phyloP scores from a whole-genome alignment of 768 basidiomycete species.

The Phylloporus rhodoxanthus region DNA sequence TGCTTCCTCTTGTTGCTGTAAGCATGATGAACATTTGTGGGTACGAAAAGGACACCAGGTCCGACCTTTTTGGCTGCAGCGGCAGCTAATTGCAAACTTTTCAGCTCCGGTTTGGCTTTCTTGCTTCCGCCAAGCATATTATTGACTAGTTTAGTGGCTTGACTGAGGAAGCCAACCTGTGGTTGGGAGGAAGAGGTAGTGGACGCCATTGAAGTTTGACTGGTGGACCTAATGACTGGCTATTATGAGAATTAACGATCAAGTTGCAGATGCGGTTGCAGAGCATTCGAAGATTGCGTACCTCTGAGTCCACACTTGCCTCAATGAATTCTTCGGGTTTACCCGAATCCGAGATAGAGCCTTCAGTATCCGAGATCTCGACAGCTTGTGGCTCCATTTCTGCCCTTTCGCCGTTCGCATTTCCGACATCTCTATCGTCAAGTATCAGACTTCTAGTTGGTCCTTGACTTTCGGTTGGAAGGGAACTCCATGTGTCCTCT shows the following conservation, averaged over 20 bases:
- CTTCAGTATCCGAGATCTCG: constrained; percentile 35
- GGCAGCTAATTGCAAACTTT: constrained; percentile 77
- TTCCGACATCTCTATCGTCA: constrained; percentile 10
- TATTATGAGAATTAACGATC: constrained; percentile 12
- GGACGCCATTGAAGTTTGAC: constrained; percentile 52
- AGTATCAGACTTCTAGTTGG: constrained; percentile 21
- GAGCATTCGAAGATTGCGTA: constrained; percentile 22
- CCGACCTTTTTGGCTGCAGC: constrained; percentile 85
- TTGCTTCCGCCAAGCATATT: constrained; percentile 64
- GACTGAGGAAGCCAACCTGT: constrained; percentile 59
- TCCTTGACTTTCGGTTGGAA: constrained; percentile 53
- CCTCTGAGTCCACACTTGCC: constrained; percentile 35
- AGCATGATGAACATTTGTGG: constrained; percentile 2
- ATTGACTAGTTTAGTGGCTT: constrained; percentile 63
- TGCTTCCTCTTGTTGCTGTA: constrained; percentile 82
- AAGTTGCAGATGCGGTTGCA: not conserved
- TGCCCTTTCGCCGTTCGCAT: constrained; percentile 7
- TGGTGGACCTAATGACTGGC: constrained; percentile 38
- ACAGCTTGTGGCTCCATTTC: constrained; percentile 14
- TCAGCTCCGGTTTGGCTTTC: constrained; percentile 71
- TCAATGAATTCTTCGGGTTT: constrained; percentile 39
- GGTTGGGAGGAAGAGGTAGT: constrained; percentile 33
- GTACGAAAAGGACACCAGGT: constrained; percentile 1
- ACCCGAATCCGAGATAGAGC: constrained; percentile 24
- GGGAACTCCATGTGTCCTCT: constrained; percentile 71